phyloP scores from a whole-genome alignment of 2,329 filamentous ascomycete species.

The Pseudocercospora cruenta region DNA sequence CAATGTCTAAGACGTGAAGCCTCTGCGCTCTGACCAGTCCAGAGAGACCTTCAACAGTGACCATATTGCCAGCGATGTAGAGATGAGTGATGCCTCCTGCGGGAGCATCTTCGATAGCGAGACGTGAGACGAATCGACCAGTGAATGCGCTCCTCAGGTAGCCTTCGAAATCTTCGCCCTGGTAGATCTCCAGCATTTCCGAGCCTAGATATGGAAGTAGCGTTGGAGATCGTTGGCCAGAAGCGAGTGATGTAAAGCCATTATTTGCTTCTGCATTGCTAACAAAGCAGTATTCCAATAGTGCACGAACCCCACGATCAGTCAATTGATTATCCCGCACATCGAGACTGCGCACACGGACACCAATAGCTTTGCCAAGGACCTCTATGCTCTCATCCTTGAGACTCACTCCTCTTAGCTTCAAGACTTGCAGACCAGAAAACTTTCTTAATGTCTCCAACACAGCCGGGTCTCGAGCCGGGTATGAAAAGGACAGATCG shows the following conservation, averaged over 20 bases:
- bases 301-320: conserved; percentile 56
- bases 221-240: conserved; percentile 31
- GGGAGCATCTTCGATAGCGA: conserved; percentile 59
- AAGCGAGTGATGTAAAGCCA: neutral
- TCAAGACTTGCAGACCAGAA: conserved; percentile 59
- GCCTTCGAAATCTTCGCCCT: conserved; percentile 55
- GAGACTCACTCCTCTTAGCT: conserved; percentile 57
- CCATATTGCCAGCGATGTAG: conserved; percentile 59
- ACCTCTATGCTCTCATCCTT: conserved; percentile 57
- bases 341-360: conserved; percentile 59
- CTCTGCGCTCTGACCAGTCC: conserved; percentile 56
- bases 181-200: conserved; percentile 45
- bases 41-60: conserved; percentile 61
- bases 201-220: conserved; percentile 44
- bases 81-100: conserved; percentile 63
- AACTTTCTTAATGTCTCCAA: conserved; percentile 53
- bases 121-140: conserved; percentile 54
- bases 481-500: conserved; percentile 56
- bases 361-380: conserved; percentile 57
- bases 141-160: conserved; percentile 56
- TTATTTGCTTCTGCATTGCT: neutral
- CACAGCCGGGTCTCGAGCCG: conserved; percentile 43
- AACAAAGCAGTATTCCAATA: conserved; percentile 57
- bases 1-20: conserved; percentile 60
- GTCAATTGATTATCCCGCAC: conserved; percentile 61